A percentile compares a stretch with the other conserved stretches of the same genome.
These are phyloP conservation scores for Trichoderma sp. DNA, from an alignment of 2,329 filamentous ascomycete species.

Conservation along the genomic window DNA sequence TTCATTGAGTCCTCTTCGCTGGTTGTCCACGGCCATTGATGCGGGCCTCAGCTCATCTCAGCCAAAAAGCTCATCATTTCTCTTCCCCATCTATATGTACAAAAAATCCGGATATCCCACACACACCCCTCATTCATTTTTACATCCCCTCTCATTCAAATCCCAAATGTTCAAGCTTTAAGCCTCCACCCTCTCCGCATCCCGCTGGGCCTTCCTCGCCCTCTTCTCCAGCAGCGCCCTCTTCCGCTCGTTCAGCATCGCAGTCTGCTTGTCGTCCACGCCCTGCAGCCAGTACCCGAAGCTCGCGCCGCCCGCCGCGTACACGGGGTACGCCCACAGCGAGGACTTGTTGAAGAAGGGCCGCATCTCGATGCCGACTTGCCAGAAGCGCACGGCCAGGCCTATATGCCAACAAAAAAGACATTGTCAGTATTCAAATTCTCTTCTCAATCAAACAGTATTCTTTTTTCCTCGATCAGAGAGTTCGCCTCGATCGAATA, in stretches of 20 bases:
- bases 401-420: constrained; percentile 51
- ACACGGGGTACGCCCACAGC: constrained; percentile 90
- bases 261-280: constrained; percentile 79
- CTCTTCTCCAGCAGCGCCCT: constrained; percentile 84
- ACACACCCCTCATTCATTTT: neutral
- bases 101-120: neutral
- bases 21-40: neutral
- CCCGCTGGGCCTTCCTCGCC: constrained; percentile 57
- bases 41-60: neutral
- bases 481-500: no score
- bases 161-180: neutral
- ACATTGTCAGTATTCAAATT: neutral
- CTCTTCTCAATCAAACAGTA: no score
- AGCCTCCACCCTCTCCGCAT: constrained; percentile 28
- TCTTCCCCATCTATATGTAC: neutral
- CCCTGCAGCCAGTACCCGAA: constrained; percentile 98
- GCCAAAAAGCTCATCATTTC: neutral
- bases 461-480: no score
- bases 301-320: constrained; percentile 78
- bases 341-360: constrained; percentile 83
- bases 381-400: constrained; percentile 88
- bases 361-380: constrained; percentile 97
- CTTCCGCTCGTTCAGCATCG: constrained; percentile 75
- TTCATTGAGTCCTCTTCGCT: neutral
- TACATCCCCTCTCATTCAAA: neutral